phyloP scores from a whole-genome alignment of 2,329 filamentous ascomycete genomes.

The Aureobasidium mangrovei region DNA sequence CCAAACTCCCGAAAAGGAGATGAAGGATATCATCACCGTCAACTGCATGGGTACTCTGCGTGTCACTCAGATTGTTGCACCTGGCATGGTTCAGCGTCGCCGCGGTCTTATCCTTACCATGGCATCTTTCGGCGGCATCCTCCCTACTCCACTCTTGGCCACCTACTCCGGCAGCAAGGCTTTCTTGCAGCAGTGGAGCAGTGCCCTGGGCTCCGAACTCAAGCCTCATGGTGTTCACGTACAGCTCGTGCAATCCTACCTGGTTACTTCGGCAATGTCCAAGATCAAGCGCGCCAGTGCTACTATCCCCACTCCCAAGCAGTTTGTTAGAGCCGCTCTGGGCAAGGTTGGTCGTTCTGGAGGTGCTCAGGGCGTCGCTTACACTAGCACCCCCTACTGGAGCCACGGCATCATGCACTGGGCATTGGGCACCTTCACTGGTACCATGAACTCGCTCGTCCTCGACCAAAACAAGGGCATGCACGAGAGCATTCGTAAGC shows the following conservation, averaged over 20 bases:
- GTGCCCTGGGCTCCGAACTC: conserved; percentile 74
- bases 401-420: conserved; percentile 83
- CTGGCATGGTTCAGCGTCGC: conserved; percentile 75
- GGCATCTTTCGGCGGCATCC: conserved; percentile 90
- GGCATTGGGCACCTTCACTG: conserved; percentile 56
- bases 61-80: conserved; percentile 75
- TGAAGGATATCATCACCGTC: conserved; percentile 86
- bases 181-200: conserved; percentile 95
- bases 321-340: conserved; percentile 71
- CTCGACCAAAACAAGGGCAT: conserved; percentile 57
- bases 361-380: conserved; percentile 67
- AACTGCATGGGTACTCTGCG: conserved; percentile 88
- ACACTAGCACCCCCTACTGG: conserved; percentile 90
- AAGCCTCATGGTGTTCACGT: conserved; percentile 73
- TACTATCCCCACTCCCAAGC: conserved; percentile 70
- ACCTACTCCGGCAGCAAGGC: conserved; percentile 98
- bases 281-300: conserved; percentile 76
- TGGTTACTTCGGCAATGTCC: conserved; percentile 94
- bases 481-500: conserved; percentile 73
- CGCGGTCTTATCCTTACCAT: conserved; percentile 89
- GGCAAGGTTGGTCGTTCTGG: conserved; percentile 71
- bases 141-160: conserved; percentile 83
- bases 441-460: conserved; percentile 49
- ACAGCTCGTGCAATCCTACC: conserved; percentile 84
- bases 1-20: conserved; percentile 67